Evolutionary conservation across 495 filamentous ascomycete genomes (phyloP).

Genomic region (Penicillium robsamsonii): DNA sequence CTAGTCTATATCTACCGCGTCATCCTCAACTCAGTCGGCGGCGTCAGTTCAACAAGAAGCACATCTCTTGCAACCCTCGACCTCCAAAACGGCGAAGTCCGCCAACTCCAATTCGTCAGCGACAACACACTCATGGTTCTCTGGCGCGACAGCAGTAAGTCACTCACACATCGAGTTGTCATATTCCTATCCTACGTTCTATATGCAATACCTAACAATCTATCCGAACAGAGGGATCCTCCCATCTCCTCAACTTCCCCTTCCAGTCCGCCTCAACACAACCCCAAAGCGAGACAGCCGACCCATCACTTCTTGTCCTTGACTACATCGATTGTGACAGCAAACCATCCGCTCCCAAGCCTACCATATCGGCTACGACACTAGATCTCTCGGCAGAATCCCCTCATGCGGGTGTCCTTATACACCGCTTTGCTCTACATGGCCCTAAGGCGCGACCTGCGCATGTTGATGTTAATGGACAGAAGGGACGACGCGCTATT

Average conservation of each 20-base stretch:
- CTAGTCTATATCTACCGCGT: slow-evolving; percentile 53
- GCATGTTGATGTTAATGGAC: slow-evolving; percentile 54
- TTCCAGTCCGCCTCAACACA: slow-evolving; percentile 25
- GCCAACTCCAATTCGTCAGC: slow-evolving; percentile 56
- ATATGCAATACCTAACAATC: slow-evolving; percentile 8
- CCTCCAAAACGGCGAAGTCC: slow-evolving; percentile 43
- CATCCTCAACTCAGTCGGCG: slow-evolving; percentile 48
- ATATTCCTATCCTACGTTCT: slow-evolving; percentile 13
- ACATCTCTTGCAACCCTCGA: slow-evolving; percentile 42
- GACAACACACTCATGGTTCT: slow-evolving; percentile 53
- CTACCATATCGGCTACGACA: slow-evolving; percentile 17
- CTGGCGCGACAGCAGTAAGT: slow-evolving; percentile 44
- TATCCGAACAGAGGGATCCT: slow-evolving; percentile 21
- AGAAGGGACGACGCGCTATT: slow-evolving; percentile 49
- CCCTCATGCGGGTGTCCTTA: slow-evolving; percentile 18
- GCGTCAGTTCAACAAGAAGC: slow-evolving; percentile 51
- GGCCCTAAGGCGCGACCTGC: slow-evolving; percentile 45
- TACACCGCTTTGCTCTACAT: slow-evolving; percentile 36
- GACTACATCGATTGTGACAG: slow-evolving; percentile 20
- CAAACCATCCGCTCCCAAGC: slow-evolving; percentile 11
- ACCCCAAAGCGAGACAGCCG: not conserved
- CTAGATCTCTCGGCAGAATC: slow-evolving; percentile 26
- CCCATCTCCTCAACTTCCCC: slow-evolving; percentile 41
- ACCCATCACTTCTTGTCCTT: slow-evolving; percentile 15
- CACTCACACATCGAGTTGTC: slow-evolving; percentile 1